These are phyloP conservation scores for Eucalyptus erythrocorys DNA, from an alignment of 345 rosid genomes.

Conservation along the genomic window DNA sequence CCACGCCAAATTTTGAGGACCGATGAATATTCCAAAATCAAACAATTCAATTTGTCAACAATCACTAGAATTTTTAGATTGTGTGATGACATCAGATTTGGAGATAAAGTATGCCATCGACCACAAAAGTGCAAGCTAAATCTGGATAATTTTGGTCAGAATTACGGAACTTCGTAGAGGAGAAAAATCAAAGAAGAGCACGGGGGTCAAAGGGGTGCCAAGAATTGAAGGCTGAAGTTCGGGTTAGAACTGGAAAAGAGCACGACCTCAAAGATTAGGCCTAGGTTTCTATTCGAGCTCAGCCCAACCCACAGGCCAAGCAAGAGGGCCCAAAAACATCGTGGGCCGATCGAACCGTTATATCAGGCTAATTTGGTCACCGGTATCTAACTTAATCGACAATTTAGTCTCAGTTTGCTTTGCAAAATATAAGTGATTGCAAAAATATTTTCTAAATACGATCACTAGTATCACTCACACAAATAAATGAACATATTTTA, in stretches of 20 bases:
- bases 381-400: neutral
- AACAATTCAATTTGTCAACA: neutral
- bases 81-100: neutral
- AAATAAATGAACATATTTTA: too few relatives aligned
- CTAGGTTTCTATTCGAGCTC: neutral
- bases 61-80: neutral
- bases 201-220: neutral
- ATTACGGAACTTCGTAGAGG: neutral
- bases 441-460: too few relatives aligned
- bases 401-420: neutral
- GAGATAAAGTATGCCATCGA: neutral
- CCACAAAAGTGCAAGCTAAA: neutral
- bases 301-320: neutral
- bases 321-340: neutral
- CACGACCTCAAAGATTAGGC: neutral
- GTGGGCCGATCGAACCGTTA: neutral
- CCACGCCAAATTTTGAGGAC: neutral
- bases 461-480: neutral
- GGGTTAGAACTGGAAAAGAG: neutral
- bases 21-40: neutral
- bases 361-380: neutral
- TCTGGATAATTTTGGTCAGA: neutral
- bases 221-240: neutral
- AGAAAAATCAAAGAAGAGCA: neutral
- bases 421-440: rapidly evolving